These are phyloP conservation scores for Elongisporangium prolatum DNA, from an alignment of 352 stramenopile species.

Conservation along the genomic window DNA sequence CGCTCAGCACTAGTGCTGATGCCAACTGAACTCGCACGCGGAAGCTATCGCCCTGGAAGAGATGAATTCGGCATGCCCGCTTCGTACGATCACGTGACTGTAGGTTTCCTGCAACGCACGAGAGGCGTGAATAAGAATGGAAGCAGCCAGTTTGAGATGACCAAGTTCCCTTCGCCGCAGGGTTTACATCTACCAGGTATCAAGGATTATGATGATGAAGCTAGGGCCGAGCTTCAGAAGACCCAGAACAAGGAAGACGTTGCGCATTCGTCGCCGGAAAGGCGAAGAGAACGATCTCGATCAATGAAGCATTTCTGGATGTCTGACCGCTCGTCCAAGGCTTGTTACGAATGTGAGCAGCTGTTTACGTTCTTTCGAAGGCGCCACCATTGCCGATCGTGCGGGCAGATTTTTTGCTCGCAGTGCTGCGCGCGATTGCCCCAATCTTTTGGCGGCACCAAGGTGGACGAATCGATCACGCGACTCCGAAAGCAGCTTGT, in stretches of 20 bases:
- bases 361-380: slow-evolving; percentile 81
- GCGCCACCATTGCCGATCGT: slow-evolving; percentile 80
- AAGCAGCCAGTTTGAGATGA: slow-evolving; percentile 57
- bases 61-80: too few relatives aligned
- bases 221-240: slow-evolving; percentile 13
- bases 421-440: slow-evolving; percentile 76
- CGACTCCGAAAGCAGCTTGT: slow-evolving; percentile 80
- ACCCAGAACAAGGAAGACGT: slow-evolving; percentile 18
- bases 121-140: too few relatives aligned
- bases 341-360: slow-evolving; percentile 78
- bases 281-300: slow-evolving; percentile 42
- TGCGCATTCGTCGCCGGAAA: slow-evolving; percentile 7
- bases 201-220: slow-evolving; percentile 32
- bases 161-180: slow-evolving; percentile 65
- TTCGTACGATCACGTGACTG: too few relatives aligned
- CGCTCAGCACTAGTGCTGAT: slow-evolving; percentile 18
- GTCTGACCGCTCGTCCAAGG: slow-evolving; percentile 82
- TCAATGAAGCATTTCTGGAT: slow-evolving; percentile 89
- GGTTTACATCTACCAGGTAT: slow-evolving; percentile 62
- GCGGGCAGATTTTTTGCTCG: slow-evolving; percentile 82
- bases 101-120: too few relatives aligned
- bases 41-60: too few relatives aligned
- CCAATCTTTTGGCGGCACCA: slow-evolving; percentile 69
- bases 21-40: slow-evolving; percentile 3
- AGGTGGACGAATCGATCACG: slow-evolving; percentile 75